Base-by-base conservation (phyloP, 805 yeast genomes). In the Candida oleophila region DNA sequence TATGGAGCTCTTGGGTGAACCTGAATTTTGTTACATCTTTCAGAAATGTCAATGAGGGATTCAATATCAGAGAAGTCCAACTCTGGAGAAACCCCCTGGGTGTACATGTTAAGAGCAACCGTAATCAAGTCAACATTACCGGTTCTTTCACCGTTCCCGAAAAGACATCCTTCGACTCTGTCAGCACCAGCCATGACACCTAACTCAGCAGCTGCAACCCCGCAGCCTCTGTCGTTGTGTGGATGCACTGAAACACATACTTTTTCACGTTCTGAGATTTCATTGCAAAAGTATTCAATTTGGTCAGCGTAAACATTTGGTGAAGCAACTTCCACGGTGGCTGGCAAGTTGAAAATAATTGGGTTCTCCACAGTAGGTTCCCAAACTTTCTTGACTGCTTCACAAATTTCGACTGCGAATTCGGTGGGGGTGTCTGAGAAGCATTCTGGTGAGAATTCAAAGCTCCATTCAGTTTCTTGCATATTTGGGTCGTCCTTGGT, bases 111-210 rank as follows among this genome's bases (percentile, higher is more conserved):
- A 50, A 87, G 72, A 3, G 89, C 92, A 43, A 87, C 69, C 1
- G 94, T 87, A 28, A 87, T 90, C 45, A 87, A 69, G 61, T 87
- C 94, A 43, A 87, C 95, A 60, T 87, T 87, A 53, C 95, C 95
- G 3, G 95, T 87, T 65, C 95, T 81, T 71, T 87, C 95, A 55
- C 95, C 94, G 59, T 87, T 87, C 43, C 94, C 95, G 56, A 87
- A 87, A 41, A 87, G 68, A 68, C 92, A 87, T 19, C 95, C 95
- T 66, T 87, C 95, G 21, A 87, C 87, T 64, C 95, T 79, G 63
- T 87, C 89, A n/a, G 89, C 95, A 45, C 95, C 95, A 2, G 89
- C 95, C 66, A 87, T 59, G 59, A 82, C 83, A 40, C 87, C 95
- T 47, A 87, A 76, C 66, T 87, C 95, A 3, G 90, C 85, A 32